These are phyloP conservation scores for Neurospora cerealis DNA, from an alignment of 495 filamentous ascomycete genomes.

Conservation along the genomic window DNA sequence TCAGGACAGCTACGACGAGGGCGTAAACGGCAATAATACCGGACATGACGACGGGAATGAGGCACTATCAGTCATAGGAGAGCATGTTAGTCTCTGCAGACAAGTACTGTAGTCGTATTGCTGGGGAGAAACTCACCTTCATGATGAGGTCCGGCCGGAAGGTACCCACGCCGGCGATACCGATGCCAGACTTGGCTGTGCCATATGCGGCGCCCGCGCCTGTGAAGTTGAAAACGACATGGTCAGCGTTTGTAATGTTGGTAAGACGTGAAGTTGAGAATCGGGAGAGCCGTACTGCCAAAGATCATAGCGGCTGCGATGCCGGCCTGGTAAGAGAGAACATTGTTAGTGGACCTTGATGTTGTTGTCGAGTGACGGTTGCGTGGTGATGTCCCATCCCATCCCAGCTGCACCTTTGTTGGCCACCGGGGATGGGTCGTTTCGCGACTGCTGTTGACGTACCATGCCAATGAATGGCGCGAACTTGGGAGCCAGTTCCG, in stretches of 20 bases:
- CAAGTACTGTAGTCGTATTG: neutral
- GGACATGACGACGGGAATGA: conserved; percentile 98
- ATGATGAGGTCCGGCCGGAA: conserved; percentile 94
- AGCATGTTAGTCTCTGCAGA: neutral
- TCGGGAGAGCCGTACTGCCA: conserved; percentile 55
- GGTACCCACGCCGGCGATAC: conserved; percentile 87
- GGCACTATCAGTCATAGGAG: conserved; percentile 42
- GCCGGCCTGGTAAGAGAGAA: conserved; percentile 48
- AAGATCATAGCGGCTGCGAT: conserved; percentile 94
- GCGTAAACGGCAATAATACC: conserved; percentile 98
- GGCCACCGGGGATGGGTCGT: conserved; percentile 1
- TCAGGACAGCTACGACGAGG: conserved; percentile 91
- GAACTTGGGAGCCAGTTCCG: conserved; percentile 71
- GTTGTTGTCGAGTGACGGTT: conserved; percentile 10
- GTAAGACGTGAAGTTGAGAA: conserved; percentile 1
- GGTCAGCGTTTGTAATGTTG: conserved; percentile 14
- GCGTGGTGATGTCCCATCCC: conserved; percentile 16
- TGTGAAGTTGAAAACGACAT: conserved; percentile 25
- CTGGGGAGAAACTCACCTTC: conserved; percentile 54
- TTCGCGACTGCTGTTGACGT: conserved; percentile 22
- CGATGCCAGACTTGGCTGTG: conserved; percentile 93
- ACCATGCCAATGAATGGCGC: conserved; percentile 98
- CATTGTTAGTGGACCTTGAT: conserved; percentile 25
- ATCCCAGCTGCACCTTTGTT: neutral
- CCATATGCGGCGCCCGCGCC: conserved; percentile 92